Evolutionary conservation across 2,329 filamentous ascomycete species (phyloP), one percentile per base, ranked within the genome.

Genomic region (Trichoderma guizhouense): DNA sequence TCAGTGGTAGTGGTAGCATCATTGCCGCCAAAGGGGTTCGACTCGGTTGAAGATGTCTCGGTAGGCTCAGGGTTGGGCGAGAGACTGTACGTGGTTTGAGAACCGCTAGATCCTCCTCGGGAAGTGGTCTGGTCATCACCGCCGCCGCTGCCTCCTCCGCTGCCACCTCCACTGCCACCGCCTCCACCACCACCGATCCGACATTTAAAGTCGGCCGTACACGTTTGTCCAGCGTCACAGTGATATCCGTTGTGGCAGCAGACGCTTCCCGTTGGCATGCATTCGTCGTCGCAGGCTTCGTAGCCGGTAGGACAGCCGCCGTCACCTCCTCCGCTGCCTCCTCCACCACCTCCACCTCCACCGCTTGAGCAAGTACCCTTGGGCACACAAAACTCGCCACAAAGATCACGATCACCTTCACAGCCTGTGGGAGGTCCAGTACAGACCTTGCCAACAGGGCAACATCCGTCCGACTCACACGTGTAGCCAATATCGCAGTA

Each of bases 401-500:
- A 79, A 7, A 73, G 57, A 3, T 63, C 73, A 30, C 63, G 39
- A 24, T 75, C 65, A n/a, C 73, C 74, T 0, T 69, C 4, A 11
- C 69, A 73, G 62, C 72, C 72, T 1, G 68, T 51, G 15, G 72
- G 68, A 18, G 57, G 53, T 7, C 72, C 62, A 32, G 72, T 73
- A 34, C 76, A 81, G 12, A 74, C 74, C 68, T 78, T 72, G 18
- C 79, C 79, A 53, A 73, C 47, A 28, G 71, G 74, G 70, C 81
- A 83, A 73, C 82, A 82, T 18, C 78, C 76, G 24, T 75, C 73
- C 5, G 43, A 11, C 21, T 70, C 66, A 68, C 71, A 73, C 24
- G 34, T n/a, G 21, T 61, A 57, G 43, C 73, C 73, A 28, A 36
- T 57, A 21, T 74, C 69, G 28, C 74, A 73, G 68, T 67, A 74